Base-by-base conservation (phyloP, 345 rosid species). In the Cardamine resedifolia region DNA sequence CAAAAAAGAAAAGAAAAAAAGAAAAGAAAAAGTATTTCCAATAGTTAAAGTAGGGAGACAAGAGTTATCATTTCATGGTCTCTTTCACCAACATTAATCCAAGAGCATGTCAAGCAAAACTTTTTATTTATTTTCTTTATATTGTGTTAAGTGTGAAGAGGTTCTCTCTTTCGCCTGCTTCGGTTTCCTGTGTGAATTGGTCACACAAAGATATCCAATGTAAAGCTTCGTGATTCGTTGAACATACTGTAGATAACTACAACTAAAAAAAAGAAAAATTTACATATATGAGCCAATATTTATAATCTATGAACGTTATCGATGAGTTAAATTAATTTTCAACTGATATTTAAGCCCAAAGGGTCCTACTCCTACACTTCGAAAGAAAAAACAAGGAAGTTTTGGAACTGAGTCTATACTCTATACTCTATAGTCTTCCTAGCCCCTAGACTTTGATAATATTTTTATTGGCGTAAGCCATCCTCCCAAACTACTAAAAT, bases 31-130 rank as follows among this genome's bases (percentile, higher is more conserved):
- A 58, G 72, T 44, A 43, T 20, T 57, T 57, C 67, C 78, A 74
- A 51, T 59, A 67, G 59, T 50, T 59, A 74, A 67, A 74, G 78
- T 59, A 39, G 47, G 74, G 70, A 68, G 79, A 68, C 79, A 75
- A 61, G 64, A 68, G 63, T 30, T 61, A 75, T 75, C 64, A 75
- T 75, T 68, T 74, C 74, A 52, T 41, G 74, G 79, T 61, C 74
- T 52, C 79, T 75, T 75, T 75, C 72, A 68, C 74, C 74, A 75
- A 68, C 74, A 75, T 47, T 61, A 60, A 60, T 68, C 73, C 30
- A 67, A 59, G 73, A 67, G 73, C 68, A 67, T 59, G 63, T 50
- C 55, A 52, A 31, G 63, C 56, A 60, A 16, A 39, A n/a, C 10
- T 15, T 53, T 52, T 10, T 52, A 60, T 59, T 20, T 51, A 11